Base-by-base conservation (phyloP, 2,329 filamentous ascomycete genomes). In the Berkeleyomyces rouxiae region DNA sequence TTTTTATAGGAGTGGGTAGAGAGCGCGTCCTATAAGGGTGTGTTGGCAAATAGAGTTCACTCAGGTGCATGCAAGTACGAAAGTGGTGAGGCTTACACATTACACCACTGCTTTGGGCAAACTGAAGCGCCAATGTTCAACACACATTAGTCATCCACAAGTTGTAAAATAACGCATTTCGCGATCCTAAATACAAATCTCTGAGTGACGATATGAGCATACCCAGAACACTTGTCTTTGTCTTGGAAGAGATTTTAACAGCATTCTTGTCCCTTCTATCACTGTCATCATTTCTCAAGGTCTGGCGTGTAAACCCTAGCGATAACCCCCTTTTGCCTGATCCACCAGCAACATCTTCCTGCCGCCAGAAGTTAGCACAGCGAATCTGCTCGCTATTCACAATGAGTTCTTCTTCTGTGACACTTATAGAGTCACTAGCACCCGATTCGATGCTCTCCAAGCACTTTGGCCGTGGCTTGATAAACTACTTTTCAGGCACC, bases 401-500 rank as follows among this genome's bases (percentile, higher is more conserved):
- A 33, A 65, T 65, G 63, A 60, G 43, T 36, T 42, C 42, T 31
- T 47, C 49, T 46, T 58, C 63, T 36, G 40, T 61, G 23, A 55
- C 46, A 49, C 61, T 62, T 31, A 60, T 62, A 43, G 67, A 71
- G 59, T 73, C 69, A 66, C 72, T 79, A 66, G 70, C 71, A 65
- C 72, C 74, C 72, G 73, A 81, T 73, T 75, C 80, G 10, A 89
- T 90, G 83, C 77, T 93, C 69, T 82, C 84, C 68, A 78, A 82
- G 64, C 88, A 85, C 70, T 92, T 90, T 74, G 88, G 88, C 72
- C 84, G 82, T 67, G 88, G 92, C 74, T 78, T 88, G 66, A 81
- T 85, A 70, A 93, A 92, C 74, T 93, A 93, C 80, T 93, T 91
- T 74, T 83, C 87, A 59, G 86, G 88, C 67, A 86, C 82, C 62